A percentile compares a stretch with the other conserved stretches of the same genome.
Conservation (phyloP, 75 land plant species). For the Ceratopteris richardii region DNA sequence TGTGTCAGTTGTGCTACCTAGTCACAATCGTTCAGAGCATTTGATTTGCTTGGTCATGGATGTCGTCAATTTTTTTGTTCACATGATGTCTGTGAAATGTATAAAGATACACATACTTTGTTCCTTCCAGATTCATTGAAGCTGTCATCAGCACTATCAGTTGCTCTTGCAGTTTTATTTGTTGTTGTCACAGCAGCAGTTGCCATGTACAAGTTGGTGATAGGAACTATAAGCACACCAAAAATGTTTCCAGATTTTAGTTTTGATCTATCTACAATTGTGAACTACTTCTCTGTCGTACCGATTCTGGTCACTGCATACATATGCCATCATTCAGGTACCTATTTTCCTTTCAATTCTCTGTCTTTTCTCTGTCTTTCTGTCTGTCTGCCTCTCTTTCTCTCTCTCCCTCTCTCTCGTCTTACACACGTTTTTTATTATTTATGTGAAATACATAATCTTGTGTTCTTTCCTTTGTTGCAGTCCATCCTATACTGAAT, state of each 20-base stretch:
- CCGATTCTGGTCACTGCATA: slow-evolving; percentile 88
- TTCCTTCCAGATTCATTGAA: slow-evolving; percentile 80
- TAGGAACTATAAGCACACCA: slow-evolving; percentile 49
- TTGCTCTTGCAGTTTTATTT: slow-evolving; percentile 81
- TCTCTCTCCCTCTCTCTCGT: too few relatives aligned
- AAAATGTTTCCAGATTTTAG: slow-evolving; percentile 57
- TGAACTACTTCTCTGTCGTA: slow-evolving; percentile 73
- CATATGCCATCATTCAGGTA: slow-evolving; percentile 91
- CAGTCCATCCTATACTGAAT: slow-evolving; percentile 84
- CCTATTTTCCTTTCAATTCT: slow-evolving; percentile 1
- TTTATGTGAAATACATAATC: too few relatives aligned
- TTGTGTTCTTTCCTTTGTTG: too few relatives aligned
- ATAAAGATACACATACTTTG: too few relatives aligned
- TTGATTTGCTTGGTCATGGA: too few relatives aligned
- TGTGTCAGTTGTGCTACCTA: too few relatives aligned
- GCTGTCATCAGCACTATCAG: slow-evolving; percentile 77
- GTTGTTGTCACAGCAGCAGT: slow-evolving; percentile 66
- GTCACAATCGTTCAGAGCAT: too few relatives aligned
- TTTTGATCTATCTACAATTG: slow-evolving; percentile 46
- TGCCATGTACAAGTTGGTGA: slow-evolving; percentile 44
- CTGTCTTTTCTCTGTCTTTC: too few relatives aligned
- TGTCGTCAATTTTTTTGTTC: too few relatives aligned
- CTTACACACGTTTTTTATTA: too few relatives aligned
- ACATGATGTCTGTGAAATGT: too few relatives aligned
- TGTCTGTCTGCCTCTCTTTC: neutral